Evolutionary conservation across 2,329 filamentous ascomycete genomes (phyloP), one percentile per base, ranked within the genome.

Genomic region (Exutisphaerella laricina): DNA sequence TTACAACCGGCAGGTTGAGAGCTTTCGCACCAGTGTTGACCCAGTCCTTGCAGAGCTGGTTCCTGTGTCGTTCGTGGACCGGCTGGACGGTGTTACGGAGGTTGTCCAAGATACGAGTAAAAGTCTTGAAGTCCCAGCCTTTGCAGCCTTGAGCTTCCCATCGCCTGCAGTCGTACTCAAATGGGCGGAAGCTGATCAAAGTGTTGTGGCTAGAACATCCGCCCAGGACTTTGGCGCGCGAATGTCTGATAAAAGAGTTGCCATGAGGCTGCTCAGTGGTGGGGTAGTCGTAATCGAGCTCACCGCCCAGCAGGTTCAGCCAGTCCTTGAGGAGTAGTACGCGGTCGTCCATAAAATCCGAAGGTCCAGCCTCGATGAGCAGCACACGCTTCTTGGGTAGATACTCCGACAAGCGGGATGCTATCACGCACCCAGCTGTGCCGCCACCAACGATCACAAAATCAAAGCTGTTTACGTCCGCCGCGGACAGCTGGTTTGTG

Each of bases 141-240:
- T 78, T 79, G 70, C 84, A 88, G 48, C 88, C 88, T 60, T 86
- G 73, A 22, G 77, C 78, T 59, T 89, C 82, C 88, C 88, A 95
- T 57, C 85, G 77, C 61, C 86, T 77, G 70, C 85, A 79, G 67
- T 95, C 88, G 66, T 94, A 89, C 66, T 88, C 80, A 62, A 94
- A 94, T 5, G 88, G 87, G 18, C 88, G 80, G 78, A 94, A 94
- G 13, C 85, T 92, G 66, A 95, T 94, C 58, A 94, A 74, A 14
- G 88, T 94, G 70, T 95, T 95, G 75, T 94, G 88, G 46, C 85
- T 90, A 32, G 88, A 94, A 74, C 88, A 95, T 54, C 88, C 88
- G 55, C 88, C 88, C 21, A 95, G 77, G 28, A 95, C 88, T 73
- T 94, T 94, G 51, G 88, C 88, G 50, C 88, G 83, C 10, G 88